These are phyloP conservation scores for Xanthoparmelia taractica DNA, from an alignment of 495 filamentous ascomycete species.

Conservation along the genomic window DNA sequence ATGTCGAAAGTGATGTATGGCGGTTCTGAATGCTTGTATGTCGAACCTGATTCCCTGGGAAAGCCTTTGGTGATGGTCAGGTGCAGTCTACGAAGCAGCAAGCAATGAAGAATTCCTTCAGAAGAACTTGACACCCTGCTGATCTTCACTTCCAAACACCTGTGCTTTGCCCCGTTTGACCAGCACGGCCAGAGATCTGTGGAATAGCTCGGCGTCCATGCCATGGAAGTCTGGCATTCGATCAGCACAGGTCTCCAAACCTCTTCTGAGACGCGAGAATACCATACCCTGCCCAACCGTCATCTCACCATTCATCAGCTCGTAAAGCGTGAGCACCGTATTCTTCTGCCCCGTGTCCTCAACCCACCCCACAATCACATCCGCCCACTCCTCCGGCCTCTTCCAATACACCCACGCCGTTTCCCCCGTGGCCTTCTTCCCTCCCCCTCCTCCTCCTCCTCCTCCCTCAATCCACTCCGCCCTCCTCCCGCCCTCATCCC, in stretches of 20 bases:
- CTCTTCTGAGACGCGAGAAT: too few relatives aligned
- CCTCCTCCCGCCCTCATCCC: constrained; percentile 51
- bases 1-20: background rate
- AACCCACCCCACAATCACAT: constrained; percentile 52
- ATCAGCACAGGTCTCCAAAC: too few relatives aligned
- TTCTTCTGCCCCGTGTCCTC: constrained; percentile 65
- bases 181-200: constrained; percentile 66
- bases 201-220: constrained; percentile 72
- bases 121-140: constrained; percentile 93
- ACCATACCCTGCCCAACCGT: constrained; percentile 31
- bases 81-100: background rate
- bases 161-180: constrained; percentile 89
- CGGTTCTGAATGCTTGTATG: background rate
- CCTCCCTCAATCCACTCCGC: constrained; percentile 59
- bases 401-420: constrained; percentile 60
- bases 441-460: too few relatives aligned
- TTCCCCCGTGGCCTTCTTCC: constrained; percentile 29
- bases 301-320: constrained; percentile 60
- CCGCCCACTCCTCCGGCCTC: constrained; percentile 68
- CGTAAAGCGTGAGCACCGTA: constrained; percentile 68
- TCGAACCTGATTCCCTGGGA: background rate
- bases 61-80: background rate
- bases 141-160: constrained; percentile 80
- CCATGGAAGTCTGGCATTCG: constrained; percentile 65
- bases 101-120: constrained; percentile 33